Evolutionary conservation across 2,329 filamentous ascomycete genomes (phyloP).

Genomic region (Phialophora verrucosa): DNA sequence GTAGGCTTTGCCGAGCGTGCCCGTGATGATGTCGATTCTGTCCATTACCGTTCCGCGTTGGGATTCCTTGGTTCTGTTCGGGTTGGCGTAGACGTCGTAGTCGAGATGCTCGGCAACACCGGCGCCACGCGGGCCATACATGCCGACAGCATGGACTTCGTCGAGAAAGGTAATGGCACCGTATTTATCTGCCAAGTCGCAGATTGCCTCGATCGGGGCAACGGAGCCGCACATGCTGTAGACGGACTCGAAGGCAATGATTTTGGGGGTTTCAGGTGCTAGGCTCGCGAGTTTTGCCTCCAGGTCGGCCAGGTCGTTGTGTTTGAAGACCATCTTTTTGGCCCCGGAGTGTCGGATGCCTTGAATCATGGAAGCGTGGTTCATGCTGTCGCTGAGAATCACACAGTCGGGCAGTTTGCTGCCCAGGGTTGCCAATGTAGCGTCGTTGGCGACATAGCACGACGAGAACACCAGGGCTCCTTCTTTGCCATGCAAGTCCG

Average conservation of each 20-base stretch:
- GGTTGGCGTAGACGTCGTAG: constrained; percentile 80
- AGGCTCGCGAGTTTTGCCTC: constrained; percentile 91
- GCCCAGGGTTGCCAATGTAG: constrained; percentile 92
- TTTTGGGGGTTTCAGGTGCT: constrained; percentile 85
- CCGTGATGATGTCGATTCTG: constrained; percentile 95
- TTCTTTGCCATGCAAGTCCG: constrained; percentile 89
- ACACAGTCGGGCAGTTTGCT: constrained; percentile 97
- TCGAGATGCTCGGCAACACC: constrained; percentile 98
- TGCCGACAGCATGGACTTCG: constrained; percentile 97
- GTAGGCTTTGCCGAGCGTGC: constrained; percentile 95
- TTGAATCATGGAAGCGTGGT: constrained; percentile 99
- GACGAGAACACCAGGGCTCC: constrained; percentile 93
- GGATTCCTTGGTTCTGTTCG: constrained; percentile 60
- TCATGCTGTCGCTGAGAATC: constrained; percentile 95
- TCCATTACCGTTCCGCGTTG: constrained; percentile 85
- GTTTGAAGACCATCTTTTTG: constrained; percentile 97
- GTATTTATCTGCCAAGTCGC: constrained; percentile 95
- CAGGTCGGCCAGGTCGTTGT: constrained; percentile 92
- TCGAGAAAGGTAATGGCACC: constrained; percentile 97
- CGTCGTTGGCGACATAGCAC: constrained; percentile 98
- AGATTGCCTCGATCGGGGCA: constrained; percentile 93
- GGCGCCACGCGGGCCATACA: constrained; percentile 96
- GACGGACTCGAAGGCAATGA: constrained; percentile 97
- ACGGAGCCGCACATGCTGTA: constrained; percentile 99
- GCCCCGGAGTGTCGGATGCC: constrained; percentile 97